Conservation (phyloP, 2,329 filamentous ascomycete species). For the Sporothrix sp. region DNA sequence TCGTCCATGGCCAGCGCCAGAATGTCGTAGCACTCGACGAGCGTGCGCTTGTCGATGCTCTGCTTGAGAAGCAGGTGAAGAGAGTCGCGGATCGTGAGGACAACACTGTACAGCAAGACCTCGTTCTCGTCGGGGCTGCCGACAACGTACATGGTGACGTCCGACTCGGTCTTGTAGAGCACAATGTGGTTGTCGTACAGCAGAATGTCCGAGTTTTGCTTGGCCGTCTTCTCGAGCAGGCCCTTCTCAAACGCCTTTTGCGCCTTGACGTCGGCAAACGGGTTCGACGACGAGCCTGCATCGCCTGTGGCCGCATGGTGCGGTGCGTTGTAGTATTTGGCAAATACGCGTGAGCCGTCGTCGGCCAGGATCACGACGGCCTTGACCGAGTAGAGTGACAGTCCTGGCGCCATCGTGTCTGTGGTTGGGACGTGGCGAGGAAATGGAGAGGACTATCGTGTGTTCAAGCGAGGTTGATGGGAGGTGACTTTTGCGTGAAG, state of each 20-base stretch:
- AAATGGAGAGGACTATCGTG: neutral
- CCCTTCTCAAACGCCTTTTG: constrained; percentile 97
- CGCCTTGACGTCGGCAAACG: constrained; percentile 81
- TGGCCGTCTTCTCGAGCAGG: constrained; percentile 85
- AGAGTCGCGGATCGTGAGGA: constrained; percentile 81
- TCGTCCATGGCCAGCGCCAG: constrained; percentile 92
- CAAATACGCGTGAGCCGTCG: constrained; percentile 83
- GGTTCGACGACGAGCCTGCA: constrained; percentile 26
- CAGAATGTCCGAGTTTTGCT: constrained; percentile 92
- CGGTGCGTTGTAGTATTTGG: constrained; percentile 76
- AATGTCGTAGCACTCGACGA: constrained; percentile 97
- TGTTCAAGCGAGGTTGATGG: neutral
- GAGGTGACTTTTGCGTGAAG: neutral
- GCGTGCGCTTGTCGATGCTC: constrained; percentile 93
- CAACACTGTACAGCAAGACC: constrained; percentile 88
- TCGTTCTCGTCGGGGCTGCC: constrained; percentile 92
- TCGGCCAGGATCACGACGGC: constrained; percentile 56
- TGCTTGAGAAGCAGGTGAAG: constrained; percentile 93
- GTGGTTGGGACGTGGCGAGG: neutral
- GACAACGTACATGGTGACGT: constrained; percentile 90
- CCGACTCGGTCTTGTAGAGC: constrained; percentile 95
- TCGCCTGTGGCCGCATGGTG: constrained; percentile 30
- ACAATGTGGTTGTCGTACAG: constrained; percentile 95
- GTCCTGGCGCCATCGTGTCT: constrained; percentile 19
- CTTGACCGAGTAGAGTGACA: constrained; percentile 21